Evolutionary conservation across 805 yeast genomes (phyloP).

Genomic region (Starmera quercuum): DNA sequence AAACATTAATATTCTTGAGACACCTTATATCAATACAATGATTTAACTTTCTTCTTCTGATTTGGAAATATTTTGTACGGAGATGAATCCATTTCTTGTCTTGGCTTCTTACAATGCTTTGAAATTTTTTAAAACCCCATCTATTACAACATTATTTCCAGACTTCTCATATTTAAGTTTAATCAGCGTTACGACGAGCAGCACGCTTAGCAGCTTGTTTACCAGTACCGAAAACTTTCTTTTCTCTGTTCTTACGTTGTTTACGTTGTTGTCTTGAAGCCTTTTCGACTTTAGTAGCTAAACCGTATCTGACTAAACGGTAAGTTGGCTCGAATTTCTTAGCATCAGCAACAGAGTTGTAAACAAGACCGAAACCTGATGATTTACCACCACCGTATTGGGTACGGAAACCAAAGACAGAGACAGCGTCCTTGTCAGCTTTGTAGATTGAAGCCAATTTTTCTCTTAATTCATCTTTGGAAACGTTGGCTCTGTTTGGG

Average conservation of each 20-base stretch:
- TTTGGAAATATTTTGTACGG: no score
- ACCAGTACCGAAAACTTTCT: constrained; percentile 98
- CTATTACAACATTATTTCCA: not conserved
- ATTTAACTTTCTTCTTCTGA: no score
- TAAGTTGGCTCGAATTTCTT: constrained; percentile 98
- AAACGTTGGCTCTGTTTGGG: constrained; percentile 98
- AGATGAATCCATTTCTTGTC: no score
- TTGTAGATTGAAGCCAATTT: constrained; percentile 83
- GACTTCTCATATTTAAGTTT: constrained; percentile 19
- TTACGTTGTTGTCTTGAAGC: constrained; percentile 99
- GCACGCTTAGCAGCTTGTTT: constrained; percentile 87
- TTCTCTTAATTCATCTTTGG: constrained; percentile 99
- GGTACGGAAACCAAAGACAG: constrained; percentile 99
- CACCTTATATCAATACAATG: no score
- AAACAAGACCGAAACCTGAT: constrained; percentile 97
- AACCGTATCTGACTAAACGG: constrained; percentile 99
- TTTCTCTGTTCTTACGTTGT: constrained; percentile 99
- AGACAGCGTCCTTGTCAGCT: constrained; percentile 87
- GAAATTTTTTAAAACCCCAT: not conserved
- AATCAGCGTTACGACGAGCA: constrained; percentile 87
- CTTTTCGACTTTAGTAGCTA: constrained; percentile 93
- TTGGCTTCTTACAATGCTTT: no score
- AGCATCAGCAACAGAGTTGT: constrained; percentile 96
- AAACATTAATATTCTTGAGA: no score
- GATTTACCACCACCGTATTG: constrained; percentile 99